Evolutionary conservation across 73 alveolate species (phyloP), one percentile per base, ranked within the genome.

Genomic region (Vitrella brassicaformis): DNA sequence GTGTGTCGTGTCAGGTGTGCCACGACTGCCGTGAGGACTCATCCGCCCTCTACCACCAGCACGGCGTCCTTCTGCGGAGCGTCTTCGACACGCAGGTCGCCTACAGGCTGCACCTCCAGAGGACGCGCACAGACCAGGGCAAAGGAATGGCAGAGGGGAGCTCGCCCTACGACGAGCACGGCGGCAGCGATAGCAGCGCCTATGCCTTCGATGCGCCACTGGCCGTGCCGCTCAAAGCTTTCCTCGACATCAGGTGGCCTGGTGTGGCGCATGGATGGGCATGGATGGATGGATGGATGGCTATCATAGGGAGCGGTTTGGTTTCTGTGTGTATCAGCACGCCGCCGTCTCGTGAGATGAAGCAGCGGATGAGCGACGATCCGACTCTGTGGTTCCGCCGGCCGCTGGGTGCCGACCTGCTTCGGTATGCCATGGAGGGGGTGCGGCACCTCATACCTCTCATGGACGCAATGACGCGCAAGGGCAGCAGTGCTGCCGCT

Each of bases 21-120:
- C 82, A 75, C 39, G 82, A 75, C 71, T 75, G 82, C 28, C 74
- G 82, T 0, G 82, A 74, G 22, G 77, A 75, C 66, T 67, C 76
- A 19, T 70, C 82, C 0, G 82, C 82, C 18, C 31, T 75, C 25
- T 75, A 27, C 39, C 75, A 75, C 29, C 82, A 75, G 39, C 82
- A 75, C 28, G 76, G 71, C 39, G 67, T 75, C 68, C 71, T 14
- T 0, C 65, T 75, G 66, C 71, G 30, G 0, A 66, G 71, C 29
- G 47, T 75, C 25, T 75, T 75, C 65, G 82, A 75, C 66, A 75
- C 82, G 27, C 82, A 75, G 68, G 82, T n/a, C 47, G 75, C 82
- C 0, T 65, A 67, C n/a, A n/a, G n/a, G n/a, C n/a, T n/a, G n/a
- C n/a, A n/a, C n/a, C n/a, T n/a, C n/a, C n/a, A n/a, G n/a, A n/a